Percentiles rank a stretch among this genome's conserved stretches.
Conservation (phyloP, 176 grass and related monocot genomes). For the Hordeum marinum region DNA sequence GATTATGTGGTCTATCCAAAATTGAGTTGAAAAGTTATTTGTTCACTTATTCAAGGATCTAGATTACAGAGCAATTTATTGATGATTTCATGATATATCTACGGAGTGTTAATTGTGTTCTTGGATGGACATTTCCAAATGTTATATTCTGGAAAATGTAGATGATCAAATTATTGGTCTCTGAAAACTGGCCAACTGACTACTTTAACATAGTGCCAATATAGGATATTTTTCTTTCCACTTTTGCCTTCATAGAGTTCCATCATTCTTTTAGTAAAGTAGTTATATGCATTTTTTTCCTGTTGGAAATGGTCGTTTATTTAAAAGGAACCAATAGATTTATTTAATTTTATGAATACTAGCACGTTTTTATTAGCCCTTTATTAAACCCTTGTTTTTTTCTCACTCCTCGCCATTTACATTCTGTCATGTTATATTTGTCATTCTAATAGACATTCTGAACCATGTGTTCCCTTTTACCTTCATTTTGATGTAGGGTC, state of each 20-base stretch:
- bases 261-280: not conserved
- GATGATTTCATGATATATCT: not conserved
- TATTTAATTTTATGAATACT: slow-evolving; percentile 1
- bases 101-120: not conserved
- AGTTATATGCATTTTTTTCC: not conserved
- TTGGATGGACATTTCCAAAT: not conserved
- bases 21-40: not conserved
- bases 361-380: not conserved
- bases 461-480: not conserved
- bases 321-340: not conserved
- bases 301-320: not conserved
- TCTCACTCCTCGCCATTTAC: not conserved
- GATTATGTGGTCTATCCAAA: not conserved
- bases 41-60: no score
- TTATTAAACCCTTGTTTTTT: not conserved
- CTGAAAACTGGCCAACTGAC: not conserved
- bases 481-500: not conserved
- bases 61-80: not conserved
- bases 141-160: not conserved
- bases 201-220: not conserved
- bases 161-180: not conserved
- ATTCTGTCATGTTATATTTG: not conserved
- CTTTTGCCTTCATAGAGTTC: not conserved
- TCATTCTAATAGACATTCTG: not conserved
- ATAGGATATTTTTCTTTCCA: not conserved